Conservation (phyloP, 2,329 filamentous ascomycete genomes). For the Lecanoromycetidae sp. region DNA sequence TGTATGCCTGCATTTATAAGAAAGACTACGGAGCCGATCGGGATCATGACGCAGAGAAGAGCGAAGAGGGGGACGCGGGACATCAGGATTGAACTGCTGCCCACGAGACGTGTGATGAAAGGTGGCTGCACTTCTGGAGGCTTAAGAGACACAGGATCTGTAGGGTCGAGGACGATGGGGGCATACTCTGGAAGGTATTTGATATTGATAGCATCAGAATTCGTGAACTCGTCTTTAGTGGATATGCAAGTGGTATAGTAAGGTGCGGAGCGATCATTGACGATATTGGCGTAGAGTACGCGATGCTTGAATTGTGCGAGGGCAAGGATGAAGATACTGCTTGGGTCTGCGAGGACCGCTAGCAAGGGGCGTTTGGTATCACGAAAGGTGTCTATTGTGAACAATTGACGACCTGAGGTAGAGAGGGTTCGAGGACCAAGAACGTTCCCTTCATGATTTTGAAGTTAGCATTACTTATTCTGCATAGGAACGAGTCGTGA, state of each 20-base stretch:
- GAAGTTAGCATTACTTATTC: too few species aligned
- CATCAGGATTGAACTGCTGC: slow-evolving; percentile 29
- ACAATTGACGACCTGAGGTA: slow-evolving; percentile 74
- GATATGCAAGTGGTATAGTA: slow-evolving; percentile 75
- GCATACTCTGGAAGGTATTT: slow-evolving; percentile 65
- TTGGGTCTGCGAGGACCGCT: slow-evolving; percentile 66
- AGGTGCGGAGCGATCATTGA: slow-evolving; percentile 71
- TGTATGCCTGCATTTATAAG: slow-evolving; percentile 67
- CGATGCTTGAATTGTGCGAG: slow-evolving; percentile 64
- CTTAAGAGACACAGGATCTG: slow-evolving; percentile 45
- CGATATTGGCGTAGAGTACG: slow-evolving; percentile 71
- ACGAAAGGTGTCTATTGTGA: slow-evolving; percentile 74
- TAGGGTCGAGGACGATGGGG: slow-evolving; percentile 60
- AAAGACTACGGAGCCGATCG: slow-evolving; percentile 59
- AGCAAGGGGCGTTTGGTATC: slow-evolving; percentile 71
- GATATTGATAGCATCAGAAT: slow-evolving; percentile 54
- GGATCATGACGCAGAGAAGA: slow-evolving; percentile 57
- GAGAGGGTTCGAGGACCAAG: slow-evolving; percentile 71
- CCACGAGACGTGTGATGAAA: slow-evolving; percentile 27
- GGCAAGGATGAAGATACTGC: slow-evolving; percentile 74
- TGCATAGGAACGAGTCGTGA: too few species aligned
- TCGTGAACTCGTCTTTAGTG: slow-evolving; percentile 62
- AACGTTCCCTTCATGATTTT: too few species aligned
- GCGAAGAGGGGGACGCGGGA: slow-evolving; percentile 51
- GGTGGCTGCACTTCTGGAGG: slow-evolving; percentile 25